Percentiles rank a stretch among this genome's conserved stretches.
These are phyloP conservation scores for Macrophomina tecta DNA, from an alignment of 2,329 filamentous ascomycete genomes.

Conservation along the genomic window DNA sequence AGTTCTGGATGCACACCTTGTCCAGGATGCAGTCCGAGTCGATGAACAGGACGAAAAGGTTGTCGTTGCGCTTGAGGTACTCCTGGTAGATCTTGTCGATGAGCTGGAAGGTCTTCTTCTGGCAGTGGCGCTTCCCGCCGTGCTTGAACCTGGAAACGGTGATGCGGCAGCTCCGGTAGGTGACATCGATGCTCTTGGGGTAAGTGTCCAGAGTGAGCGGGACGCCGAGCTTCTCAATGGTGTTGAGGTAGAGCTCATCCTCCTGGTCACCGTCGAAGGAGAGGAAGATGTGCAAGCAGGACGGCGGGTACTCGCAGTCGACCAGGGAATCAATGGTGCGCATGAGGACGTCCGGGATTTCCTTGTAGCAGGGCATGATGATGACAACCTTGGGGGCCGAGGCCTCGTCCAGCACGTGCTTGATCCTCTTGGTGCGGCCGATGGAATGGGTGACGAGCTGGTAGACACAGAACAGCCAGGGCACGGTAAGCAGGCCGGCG, in stretches of 20 bases:
- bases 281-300: slow-evolving; percentile 92
- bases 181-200: slow-evolving; percentile 88
- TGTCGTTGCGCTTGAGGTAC: slow-evolving; percentile 86
- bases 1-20: slow-evolving; percentile 90
- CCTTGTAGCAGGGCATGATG: slow-evolving; percentile 96
- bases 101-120: slow-evolving; percentile 90
- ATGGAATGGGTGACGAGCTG: slow-evolving; percentile 87
- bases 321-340: slow-evolving; percentile 90
- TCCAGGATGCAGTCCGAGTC: slow-evolving; percentile 97
- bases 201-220: slow-evolving; percentile 77
- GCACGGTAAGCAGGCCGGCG: slow-evolving; percentile 80
- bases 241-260: slow-evolving; percentile 86
- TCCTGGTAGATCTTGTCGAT: slow-evolving; percentile 91
- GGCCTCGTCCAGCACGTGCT: slow-evolving; percentile 80
- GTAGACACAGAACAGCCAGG: slow-evolving; percentile 93
- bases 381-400: slow-evolving; percentile 94
- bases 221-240: slow-evolving; percentile 83
- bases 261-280: slow-evolving; percentile 92
- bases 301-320: slow-evolving; percentile 89
- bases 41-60: slow-evolving; percentile 95
- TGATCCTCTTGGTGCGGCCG: slow-evolving; percentile 80
- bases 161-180: slow-evolving; percentile 80
- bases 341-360: slow-evolving; percentile 81
- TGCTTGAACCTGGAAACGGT: slow-evolving; percentile 93
- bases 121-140: slow-evolving; percentile 91